phyloP scores from a whole-genome alignment of 2,329 filamentous ascomycete genomes.

The Arthrobotrys musiformis region DNA sequence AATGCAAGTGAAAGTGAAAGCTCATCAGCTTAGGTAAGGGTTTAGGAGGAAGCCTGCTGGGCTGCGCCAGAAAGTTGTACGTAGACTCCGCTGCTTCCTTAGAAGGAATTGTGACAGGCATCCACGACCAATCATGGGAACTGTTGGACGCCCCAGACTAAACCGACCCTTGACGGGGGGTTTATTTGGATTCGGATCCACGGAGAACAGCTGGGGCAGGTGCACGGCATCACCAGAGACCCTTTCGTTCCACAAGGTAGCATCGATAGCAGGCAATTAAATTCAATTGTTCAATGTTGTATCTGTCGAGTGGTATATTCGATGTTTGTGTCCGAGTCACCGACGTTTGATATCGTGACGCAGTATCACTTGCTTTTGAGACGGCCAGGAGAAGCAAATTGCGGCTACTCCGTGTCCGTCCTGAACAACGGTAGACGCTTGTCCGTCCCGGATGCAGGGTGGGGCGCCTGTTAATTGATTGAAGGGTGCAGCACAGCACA shows the following conservation, averaged over 20 bases:
- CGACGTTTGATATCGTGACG: background rate
- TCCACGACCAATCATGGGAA: conserved; percentile 35
- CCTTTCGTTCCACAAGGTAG: background rate
- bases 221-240: background rate
- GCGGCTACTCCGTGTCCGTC: conserved; percentile 38
- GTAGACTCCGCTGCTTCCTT: conserved; percentile 26
- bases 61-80: conserved; percentile 43
- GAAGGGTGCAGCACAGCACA: conserved; percentile 32
- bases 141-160: background rate
- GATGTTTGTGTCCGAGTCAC: background rate
- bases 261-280: background rate
- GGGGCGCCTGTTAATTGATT: conserved; percentile 24
- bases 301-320: background rate
- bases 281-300: background rate
- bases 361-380: background rate
- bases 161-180: background rate
- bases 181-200: conserved; percentile 2
- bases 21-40: conserved; percentile 28
- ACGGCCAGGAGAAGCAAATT: conserved; percentile 3
- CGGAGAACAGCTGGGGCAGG: conserved; percentile 1
- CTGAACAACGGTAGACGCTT: conserved; percentile 32
- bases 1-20: too few species aligned
- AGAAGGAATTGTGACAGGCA: conserved; percentile 42
- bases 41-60: conserved; percentile 23
- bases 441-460: conserved; percentile 32